A percentile compares a stretch with the other conserved stretches of the same genome.
Conservation (phyloP, 83 land plant species). For the Picea engelmannii region DNA sequence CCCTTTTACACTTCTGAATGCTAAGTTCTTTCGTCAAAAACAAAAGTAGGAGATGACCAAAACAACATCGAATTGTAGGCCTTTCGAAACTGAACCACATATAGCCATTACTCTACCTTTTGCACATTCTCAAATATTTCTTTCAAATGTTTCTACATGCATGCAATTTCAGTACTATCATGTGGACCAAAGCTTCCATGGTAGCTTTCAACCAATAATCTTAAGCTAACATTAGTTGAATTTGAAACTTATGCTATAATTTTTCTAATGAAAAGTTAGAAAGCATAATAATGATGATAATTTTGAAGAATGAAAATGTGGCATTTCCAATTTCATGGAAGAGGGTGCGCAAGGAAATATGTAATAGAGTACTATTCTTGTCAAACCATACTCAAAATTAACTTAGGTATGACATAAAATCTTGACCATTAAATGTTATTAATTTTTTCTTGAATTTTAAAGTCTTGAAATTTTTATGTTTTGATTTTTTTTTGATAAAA, state of each 20-base stretch:
- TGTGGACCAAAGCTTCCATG: slow-evolving; percentile 70
- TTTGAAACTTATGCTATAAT: slow-evolving; percentile 65
- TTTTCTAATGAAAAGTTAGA: slow-evolving; percentile 75
- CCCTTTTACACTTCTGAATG: no score
- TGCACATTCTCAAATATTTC: slow-evolving; percentile 53
- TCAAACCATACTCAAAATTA: no score
- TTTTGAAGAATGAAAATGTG: slow-evolving; percentile 55
- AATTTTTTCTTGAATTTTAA: no score
- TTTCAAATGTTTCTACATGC: slow-evolving; percentile 84
- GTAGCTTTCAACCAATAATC: slow-evolving; percentile 71
- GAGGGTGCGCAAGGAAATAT: slow-evolving; percentile 64
- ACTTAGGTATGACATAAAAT: no score
- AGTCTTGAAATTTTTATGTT: no score
- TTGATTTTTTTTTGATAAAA: no score
- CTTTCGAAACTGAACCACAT: slow-evolving; percentile 56
- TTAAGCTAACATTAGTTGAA: slow-evolving; percentile 73
- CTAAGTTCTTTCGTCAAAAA: slow-evolving; percentile 74
- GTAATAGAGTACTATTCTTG: slow-evolving; percentile 50
- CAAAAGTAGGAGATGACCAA: slow-evolving; percentile 72
- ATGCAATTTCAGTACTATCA: slow-evolving; percentile 83
- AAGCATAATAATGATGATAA: slow-evolving; percentile 52
- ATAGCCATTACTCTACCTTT: slow-evolving; percentile 62
- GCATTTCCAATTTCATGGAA: slow-evolving; percentile 71
- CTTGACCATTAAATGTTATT: no score
- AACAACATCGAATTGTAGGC: slow-evolving; percentile 70